A percentile compares a stretch with the other conserved stretches of the same genome.
Conservation (phyloP, 768 basidiomycete species). For the Albatrellus ellisii region DNA sequence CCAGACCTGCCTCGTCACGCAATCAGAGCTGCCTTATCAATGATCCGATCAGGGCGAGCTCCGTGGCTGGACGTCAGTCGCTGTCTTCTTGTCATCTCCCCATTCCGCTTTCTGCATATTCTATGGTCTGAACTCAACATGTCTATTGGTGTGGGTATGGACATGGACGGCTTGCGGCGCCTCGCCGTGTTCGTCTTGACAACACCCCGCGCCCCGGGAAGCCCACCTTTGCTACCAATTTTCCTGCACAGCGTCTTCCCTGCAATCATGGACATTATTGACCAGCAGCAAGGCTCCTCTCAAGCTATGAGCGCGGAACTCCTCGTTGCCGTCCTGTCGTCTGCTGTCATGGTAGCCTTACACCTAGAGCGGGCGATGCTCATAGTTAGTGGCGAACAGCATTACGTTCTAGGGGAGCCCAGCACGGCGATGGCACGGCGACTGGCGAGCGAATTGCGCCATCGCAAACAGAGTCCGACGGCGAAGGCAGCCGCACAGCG, state of each 20-base stretch:
- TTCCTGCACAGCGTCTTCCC: conserved; percentile 62
- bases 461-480: conserved; percentile 35
- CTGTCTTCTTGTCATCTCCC: conserved; percentile 44
- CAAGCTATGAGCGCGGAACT: conserved; percentile 48
- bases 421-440: conserved; percentile 52
- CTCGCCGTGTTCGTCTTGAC: conserved; percentile 58
- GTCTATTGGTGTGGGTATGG: conserved; percentile 36
- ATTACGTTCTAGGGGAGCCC: conserved; percentile 43
- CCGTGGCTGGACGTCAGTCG: conserved; percentile 53
- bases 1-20: conserved; percentile 42
- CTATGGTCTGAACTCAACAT: conserved; percentile 57
- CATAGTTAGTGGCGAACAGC: conserved; percentile 35
- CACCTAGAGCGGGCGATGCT: conserved; percentile 62
- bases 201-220: conserved; percentile 37
- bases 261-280: conserved; percentile 39
- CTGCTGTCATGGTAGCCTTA: conserved; percentile 49
- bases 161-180: conserved; percentile 48
- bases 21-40: conserved; percentile 41
- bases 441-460: conserved; percentile 48
- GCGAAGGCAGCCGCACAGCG: conserved; percentile 43
- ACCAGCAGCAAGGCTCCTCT: conserved; percentile 37
- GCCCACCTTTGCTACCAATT: conserved; percentile 57
- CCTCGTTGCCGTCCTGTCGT: conserved; percentile 49
- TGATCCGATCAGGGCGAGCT: conserved; percentile 48
- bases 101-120: conserved; percentile 46